A percentile compares a stretch with the other conserved stretches of the same genome.
These are phyloP conservation scores for Fusarium pininemorale DNA, from an alignment of 2,329 filamentous ascomycete genomes.

Conservation along the genomic window DNA sequence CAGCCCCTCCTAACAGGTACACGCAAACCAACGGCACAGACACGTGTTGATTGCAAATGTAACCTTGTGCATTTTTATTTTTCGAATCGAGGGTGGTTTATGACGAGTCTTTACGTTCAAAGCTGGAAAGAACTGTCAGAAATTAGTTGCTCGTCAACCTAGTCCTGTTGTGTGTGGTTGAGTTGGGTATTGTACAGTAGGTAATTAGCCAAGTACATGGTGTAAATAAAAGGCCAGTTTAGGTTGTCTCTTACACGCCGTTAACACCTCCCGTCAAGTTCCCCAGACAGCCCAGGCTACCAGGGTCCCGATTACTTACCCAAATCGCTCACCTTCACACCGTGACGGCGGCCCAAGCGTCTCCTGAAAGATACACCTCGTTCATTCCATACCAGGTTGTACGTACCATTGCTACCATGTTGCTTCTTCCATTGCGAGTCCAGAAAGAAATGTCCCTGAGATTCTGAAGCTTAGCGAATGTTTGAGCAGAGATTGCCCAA, in stretches of 20 bases:
- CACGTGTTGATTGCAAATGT: conserved; percentile 40
- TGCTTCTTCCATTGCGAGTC: conserved; percentile 18
- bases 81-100: conserved; percentile 3
- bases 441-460: conserved; percentile 11
- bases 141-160: background rate
- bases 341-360: background rate
- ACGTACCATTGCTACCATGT: background rate
- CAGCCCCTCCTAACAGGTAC: conserved; percentile 23
- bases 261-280: conserved; percentile 1
- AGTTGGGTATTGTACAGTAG: background rate
- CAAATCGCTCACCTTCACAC: conserved; percentile 1
- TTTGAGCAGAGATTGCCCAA: conserved; percentile 28
- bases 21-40: conserved; percentile 40
- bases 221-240: background rate
- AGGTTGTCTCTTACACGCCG: background rate
- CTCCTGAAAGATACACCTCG: background rate
- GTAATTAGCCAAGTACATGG: background rate
- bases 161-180: background rate
- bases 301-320: background rate
- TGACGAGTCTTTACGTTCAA: background rate
- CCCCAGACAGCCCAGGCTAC: background rate
- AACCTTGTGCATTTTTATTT: conserved; percentile 35
- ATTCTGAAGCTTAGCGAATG: conserved; percentile 6
- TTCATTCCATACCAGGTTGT: background rate
- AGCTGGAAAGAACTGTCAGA: conserved; percentile 11